Percentiles rank a stretch among this genome's conserved stretches.
Evolutionary conservation across 352 stramenopile species (phyloP).

Genomic region (Phytophthora tubulina): DNA sequence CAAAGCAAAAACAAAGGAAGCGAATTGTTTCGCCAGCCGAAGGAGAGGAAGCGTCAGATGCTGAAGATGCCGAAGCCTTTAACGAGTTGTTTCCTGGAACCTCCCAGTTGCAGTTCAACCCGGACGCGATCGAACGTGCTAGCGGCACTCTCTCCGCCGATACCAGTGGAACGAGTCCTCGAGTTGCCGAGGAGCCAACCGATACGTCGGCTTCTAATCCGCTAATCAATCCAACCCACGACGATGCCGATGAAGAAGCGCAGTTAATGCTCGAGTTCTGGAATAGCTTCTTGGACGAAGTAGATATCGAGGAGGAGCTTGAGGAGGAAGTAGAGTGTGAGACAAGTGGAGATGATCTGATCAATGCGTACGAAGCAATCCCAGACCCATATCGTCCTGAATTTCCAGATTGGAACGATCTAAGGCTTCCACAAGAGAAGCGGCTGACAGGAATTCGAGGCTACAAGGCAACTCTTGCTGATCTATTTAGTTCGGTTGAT

Average conservation of each 20-base stretch:
- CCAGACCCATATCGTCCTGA: too few relatives aligned
- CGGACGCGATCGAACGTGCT: too few relatives aligned
- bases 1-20: not conserved
- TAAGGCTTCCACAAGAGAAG: too few relatives aligned
- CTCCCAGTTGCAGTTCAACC: not conserved
- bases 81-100: not conserved
- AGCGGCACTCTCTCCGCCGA: not conserved
- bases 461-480: too few relatives aligned
- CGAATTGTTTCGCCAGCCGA: not conserved
- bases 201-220: too few relatives aligned
- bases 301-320: not conserved
- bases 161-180: not conserved
- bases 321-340: too few relatives aligned
- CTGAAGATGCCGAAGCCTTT: not conserved
- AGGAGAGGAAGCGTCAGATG: not conserved
- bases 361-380: too few relatives aligned
- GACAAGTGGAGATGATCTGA: too few relatives aligned
- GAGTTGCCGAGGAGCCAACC: not conserved
- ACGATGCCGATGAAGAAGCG: not conserved
- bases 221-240: too few relatives aligned
- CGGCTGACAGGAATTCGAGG: too few relatives aligned
- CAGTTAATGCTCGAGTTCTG: not conserved
- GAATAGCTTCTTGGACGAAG: not conserved
- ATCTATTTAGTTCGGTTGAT: too few relatives aligned
- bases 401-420: too few relatives aligned